Evolutionary conservation across 2,329 filamentous ascomycete species (phyloP), one percentile per base, ranked within the genome.

Genomic region (Curvularia hawaiiensis): DNA sequence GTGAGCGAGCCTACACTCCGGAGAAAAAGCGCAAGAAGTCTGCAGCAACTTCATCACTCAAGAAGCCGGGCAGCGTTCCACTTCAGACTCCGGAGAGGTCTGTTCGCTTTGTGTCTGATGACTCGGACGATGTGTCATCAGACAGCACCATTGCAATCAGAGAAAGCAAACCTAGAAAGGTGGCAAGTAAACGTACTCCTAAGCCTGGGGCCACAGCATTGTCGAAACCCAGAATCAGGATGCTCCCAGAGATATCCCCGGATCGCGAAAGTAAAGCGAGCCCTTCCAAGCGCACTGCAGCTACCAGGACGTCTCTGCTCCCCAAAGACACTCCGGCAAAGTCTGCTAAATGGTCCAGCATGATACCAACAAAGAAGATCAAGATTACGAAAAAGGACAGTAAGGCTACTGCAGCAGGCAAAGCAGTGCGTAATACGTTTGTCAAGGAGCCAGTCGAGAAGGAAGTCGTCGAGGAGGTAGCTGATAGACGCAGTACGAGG

Each of bases 351-450:
- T 38, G 22, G 14, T 20, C 41, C 7, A 10, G 33, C 33, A 2
- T 4, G n/a, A 39, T 18, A 22, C 11, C 39, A 9, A 11, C 28
- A 30, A 43, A 28, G 26, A 28, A 28, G 26, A 9, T 28, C 9
- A 28, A 28, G 26, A 28, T 28, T 16, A 39, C 26, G 22, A 38
- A 16, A 28, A 45, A 39, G 16, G 20, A 12, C 5, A 33, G 43
- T 26, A 47, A 41, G 18, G 51, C 51, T 18, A 24, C 20, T 18
- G 28, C 28, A 9, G 47, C 41, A 41, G 59, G 59, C 6, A 46
- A 22, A 18, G 50, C 52, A n/a, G 58, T 11, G 12, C 41, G 22
- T 5, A 45, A 43, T n/a, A 18, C 35, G 28, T 22, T 35, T 38
- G 22, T 11, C 12, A 20, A 49, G 33, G 33, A 28, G 26, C 41